Evolutionary conservation across 495 filamentous ascomycete genomes (phyloP).

Genomic region (Aspergillus sclerotioniger): DNA sequence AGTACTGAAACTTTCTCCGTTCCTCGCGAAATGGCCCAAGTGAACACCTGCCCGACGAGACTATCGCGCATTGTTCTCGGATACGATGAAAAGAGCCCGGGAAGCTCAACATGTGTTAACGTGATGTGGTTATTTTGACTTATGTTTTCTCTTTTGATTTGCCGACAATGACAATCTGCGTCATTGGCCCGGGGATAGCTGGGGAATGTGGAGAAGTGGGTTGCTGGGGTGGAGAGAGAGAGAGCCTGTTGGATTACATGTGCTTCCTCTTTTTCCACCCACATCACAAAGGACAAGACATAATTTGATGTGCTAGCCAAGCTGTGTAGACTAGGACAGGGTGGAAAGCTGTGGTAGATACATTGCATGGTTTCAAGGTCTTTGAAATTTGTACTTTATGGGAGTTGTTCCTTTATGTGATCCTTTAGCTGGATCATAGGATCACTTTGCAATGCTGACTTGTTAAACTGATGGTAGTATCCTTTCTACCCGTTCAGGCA

Average conservation of each 20-base stretch:
- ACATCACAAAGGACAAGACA: slow-evolving; percentile 8
- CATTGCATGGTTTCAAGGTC: slow-evolving; percentile 23
- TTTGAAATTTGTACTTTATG: slow-evolving; percentile 28
- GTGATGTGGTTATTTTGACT: slow-evolving; percentile 3
- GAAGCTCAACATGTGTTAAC: slow-evolving; percentile 1
- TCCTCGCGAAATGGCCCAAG: slow-evolving; percentile 15
- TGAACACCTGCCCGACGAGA: slow-evolving; percentile 9
- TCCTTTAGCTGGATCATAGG: slow-evolving; percentile 18
- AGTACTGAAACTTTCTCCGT: slow-evolving; percentile 22
- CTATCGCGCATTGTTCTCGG: slow-evolving; percentile 3
- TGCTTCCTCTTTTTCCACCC: neutral
- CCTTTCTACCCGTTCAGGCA: neutral
- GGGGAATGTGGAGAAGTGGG: neutral
- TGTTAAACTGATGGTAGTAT: slow-evolving; percentile 7
- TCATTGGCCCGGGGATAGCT: neutral
- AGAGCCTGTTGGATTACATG: neutral
- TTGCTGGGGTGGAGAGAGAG: neutral
- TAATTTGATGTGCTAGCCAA: slow-evolving; percentile 7
- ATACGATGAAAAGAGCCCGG: slow-evolving; percentile 10
- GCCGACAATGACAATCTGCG: neutral
- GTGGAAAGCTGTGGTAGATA: slow-evolving; percentile 23
- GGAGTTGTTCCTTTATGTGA: slow-evolving; percentile 17
- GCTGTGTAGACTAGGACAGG: neutral
- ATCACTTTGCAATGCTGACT: slow-evolving; percentile 21
- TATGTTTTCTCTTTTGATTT: neutral